A percentile compares a stretch with the other conserved stretches of the same genome.
Evolutionary conservation across 169 alveolate species (phyloP).

Genomic region (Plasmodium gonderi): DNA sequence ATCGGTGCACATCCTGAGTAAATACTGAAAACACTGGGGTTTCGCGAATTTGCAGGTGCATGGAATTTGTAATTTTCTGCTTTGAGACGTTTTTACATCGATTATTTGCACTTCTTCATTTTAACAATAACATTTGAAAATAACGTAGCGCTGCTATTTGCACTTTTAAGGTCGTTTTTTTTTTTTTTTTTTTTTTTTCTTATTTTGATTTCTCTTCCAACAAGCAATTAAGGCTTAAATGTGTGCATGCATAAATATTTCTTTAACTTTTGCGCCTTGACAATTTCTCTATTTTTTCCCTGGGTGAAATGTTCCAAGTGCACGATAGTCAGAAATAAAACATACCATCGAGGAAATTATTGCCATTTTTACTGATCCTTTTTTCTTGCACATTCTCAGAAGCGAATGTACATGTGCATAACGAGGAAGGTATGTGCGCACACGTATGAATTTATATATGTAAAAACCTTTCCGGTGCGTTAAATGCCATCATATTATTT

Average conservation of each 20-base stretch:
- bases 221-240: too few species aligned
- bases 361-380: neutral
- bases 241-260: too few species aligned
- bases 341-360: neutral
- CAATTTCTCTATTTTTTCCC: neutral
- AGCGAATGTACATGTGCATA: neutral
- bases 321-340: neutral
- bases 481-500: too few species aligned
- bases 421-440: neutral
- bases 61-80: neutral
- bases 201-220: too few species aligned
- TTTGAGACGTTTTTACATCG: neutral
- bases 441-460: neutral
- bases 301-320: neutral
- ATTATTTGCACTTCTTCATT: too few species aligned
- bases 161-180: too few species aligned
- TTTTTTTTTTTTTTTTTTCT: too few species aligned
- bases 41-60: constrained; percentile 2
- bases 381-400: neutral
- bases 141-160: too few species aligned
- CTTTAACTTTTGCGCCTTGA: too few species aligned
- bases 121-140: too few species aligned
- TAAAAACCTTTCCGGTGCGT: neutral
- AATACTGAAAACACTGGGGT: neutral
- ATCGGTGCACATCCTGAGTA: neutral